Evolutionary conservation across 2,329 filamentous ascomycete genomes (phyloP).

Genomic region (Xylariomycetidae sp.): DNA sequence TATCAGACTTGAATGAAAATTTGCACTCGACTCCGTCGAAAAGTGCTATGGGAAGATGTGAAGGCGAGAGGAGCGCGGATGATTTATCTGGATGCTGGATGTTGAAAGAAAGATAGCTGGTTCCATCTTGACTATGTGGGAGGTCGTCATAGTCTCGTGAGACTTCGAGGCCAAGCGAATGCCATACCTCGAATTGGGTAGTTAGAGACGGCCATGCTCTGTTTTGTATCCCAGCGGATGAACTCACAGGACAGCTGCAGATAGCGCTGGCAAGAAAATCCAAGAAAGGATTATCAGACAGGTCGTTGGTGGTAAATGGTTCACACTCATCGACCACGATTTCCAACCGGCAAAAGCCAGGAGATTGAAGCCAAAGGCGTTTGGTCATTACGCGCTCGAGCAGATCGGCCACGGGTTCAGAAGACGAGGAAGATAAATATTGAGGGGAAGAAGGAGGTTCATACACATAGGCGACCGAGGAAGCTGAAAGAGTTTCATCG

Average conservation of each 20-base stretch:
- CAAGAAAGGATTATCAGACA: conserved; percentile 12
- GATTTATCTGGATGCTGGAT: conserved; percentile 27
- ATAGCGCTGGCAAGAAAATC: conserved; percentile 19
- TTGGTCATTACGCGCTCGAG: no score
- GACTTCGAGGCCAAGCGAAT: conserved; percentile 19
- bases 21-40: conserved; percentile 24
- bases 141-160: conserved; percentile 14
- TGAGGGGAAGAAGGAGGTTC: no score
- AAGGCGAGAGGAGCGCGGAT: conserved; percentile 23
- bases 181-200: conserved; percentile 22
- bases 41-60: conserved; percentile 19
- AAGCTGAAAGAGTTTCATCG: no score
- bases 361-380: conserved; percentile 21
- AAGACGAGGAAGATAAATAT: no score
- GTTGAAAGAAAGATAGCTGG: conserved; percentile 26
- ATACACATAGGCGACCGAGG: no score
- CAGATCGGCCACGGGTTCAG: no score
- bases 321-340: conserved; percentile 13
- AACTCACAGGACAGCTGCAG: conserved; percentile 19
- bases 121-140: no score
- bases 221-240: background rate
- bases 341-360: conserved; percentile 22
- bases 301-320: conserved; percentile 3
- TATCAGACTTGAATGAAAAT: conserved; percentile 11
- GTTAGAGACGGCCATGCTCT: no score